These are phyloP conservation scores for Corniculantispora saksenae DNA, from an alignment of 2,329 filamentous ascomycete species.

Conservation along the genomic window DNA sequence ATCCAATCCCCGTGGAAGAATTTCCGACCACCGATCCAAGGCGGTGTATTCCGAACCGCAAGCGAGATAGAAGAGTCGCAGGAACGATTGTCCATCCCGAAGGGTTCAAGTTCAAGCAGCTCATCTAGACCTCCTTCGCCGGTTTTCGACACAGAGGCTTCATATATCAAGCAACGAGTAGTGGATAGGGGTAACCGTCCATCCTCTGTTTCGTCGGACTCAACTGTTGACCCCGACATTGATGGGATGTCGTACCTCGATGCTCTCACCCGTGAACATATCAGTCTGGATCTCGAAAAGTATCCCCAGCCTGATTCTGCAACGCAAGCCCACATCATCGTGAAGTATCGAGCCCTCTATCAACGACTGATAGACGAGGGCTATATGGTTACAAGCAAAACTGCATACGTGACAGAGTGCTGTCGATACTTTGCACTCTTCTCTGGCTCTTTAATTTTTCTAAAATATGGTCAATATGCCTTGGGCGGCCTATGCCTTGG, in stretches of 20 bases:
- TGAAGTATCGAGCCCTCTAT: slow-evolving; percentile 79
- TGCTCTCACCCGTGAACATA: slow-evolving; percentile 70
- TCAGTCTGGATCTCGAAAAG: slow-evolving; percentile 71
- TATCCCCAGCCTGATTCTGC: slow-evolving; percentile 74
- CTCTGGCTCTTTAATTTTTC: slow-evolving; percentile 58
- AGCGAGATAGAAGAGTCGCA: slow-evolving; percentile 30
- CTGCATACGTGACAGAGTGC: slow-evolving; percentile 73
- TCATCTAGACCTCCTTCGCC: slow-evolving; percentile 55
- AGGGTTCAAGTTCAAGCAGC: slow-evolving; percentile 41
- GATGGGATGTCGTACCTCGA: slow-evolving; percentile 69
- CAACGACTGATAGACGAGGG: slow-evolving; percentile 71
- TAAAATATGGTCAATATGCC: slow-evolving; percentile 66
- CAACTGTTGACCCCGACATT: slow-evolving; percentile 49
- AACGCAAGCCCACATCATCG: slow-evolving; percentile 74
- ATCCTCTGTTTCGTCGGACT: slow-evolving; percentile 62
- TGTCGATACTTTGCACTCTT: slow-evolving; percentile 70
- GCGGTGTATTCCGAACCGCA: slow-evolving; percentile 68
- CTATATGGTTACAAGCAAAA: slow-evolving; percentile 83
- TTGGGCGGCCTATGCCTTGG: slow-evolving; percentile 76
- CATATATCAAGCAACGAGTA: slow-evolving; percentile 33
- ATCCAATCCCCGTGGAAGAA: slow-evolving; percentile 83
- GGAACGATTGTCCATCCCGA: slow-evolving; percentile 21
- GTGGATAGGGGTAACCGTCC: slow-evolving; percentile 30
- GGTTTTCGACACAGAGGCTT: slow-evolving; percentile 45
- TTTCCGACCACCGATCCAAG: slow-evolving; percentile 89